These are phyloP conservation scores for Chalciporus chontae DNA, from an alignment of 768 basidiomycete species.

Conservation along the genomic window DNA sequence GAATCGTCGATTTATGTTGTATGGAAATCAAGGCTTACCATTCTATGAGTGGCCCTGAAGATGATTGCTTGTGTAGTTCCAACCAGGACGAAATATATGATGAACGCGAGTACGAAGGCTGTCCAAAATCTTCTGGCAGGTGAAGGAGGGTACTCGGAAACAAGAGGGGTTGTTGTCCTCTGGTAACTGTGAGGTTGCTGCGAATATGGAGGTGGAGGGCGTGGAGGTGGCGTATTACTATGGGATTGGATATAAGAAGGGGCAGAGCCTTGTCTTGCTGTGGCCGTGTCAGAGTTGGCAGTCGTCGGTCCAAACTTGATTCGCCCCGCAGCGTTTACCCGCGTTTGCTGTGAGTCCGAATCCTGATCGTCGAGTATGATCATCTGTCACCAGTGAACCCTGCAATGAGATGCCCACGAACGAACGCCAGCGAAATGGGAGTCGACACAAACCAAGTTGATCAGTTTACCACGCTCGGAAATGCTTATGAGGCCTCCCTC, in stretches of 20 bases:
- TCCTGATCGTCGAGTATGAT: background rate
- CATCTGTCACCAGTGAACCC: background rate
- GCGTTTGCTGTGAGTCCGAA: background rate
- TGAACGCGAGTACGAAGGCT: constrained; percentile 8
- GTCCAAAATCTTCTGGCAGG: constrained; percentile 11
- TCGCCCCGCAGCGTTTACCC: background rate
- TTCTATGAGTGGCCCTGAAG: background rate
- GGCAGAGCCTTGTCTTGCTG: background rate
- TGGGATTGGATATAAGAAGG: constrained; percentile 10
- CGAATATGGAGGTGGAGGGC: constrained; percentile 11
- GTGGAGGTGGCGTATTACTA: background rate
- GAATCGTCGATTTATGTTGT: too few species aligned
- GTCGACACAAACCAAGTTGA: too few species aligned
- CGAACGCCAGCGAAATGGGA: too few species aligned
- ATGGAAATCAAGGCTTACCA: background rate
- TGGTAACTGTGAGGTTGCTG: background rate
- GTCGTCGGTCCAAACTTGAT: constrained; percentile 2
- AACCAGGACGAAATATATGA: constrained; percentile 11
- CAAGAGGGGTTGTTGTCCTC: background rate
- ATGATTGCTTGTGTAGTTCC: background rate
- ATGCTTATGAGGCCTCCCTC: background rate
- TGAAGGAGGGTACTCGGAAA: background rate
- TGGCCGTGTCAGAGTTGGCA: background rate
- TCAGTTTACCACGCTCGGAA: background rate
- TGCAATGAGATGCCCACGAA: too few species aligned